Conservation (phyloP, 139 green algal genomes). For the Mychonastes homosphaera region DNA sequence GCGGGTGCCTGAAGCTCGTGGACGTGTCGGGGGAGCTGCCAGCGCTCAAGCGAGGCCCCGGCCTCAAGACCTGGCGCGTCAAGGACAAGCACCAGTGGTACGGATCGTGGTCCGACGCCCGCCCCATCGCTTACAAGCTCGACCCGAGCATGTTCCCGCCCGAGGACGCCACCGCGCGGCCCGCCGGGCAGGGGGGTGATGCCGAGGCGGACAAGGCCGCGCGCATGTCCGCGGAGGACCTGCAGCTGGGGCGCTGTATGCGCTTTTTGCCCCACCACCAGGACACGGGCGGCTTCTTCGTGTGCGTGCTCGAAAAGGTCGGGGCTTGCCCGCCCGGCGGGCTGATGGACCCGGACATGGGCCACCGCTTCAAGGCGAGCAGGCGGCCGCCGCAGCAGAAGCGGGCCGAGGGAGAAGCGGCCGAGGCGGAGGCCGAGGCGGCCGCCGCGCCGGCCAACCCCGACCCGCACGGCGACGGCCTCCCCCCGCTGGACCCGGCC, state of each 20-base stretch:
- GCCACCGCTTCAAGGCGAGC: slow-evolving; percentile 2
- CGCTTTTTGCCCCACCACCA: slow-evolving; percentile 89
- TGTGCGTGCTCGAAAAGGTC: slow-evolving; percentile 87
- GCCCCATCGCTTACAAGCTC: slow-evolving; percentile 37
- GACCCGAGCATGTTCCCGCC: slow-evolving; percentile 73
- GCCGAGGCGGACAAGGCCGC: too few species aligned
- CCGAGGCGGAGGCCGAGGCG: not conserved
- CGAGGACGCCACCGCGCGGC: slow-evolving; percentile 27
- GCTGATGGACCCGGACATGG: slow-evolving; percentile 9
- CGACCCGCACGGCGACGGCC: not conserved
- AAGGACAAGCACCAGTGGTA: slow-evolving; percentile 36
- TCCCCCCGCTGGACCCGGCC: slow-evolving; percentile 1
- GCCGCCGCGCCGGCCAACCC: not conserved
- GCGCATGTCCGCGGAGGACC: too few species aligned
- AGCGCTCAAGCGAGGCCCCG: slow-evolving; percentile 58
- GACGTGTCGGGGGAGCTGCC: slow-evolving; percentile 70
- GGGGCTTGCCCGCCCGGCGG: not conserved
- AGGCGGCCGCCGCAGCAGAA: not conserved
- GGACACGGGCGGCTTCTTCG: slow-evolving; percentile 97
- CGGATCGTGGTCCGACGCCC: slow-evolving; percentile 45
- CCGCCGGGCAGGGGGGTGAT: too few species aligned
- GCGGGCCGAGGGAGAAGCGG: slow-evolving; percentile 2
- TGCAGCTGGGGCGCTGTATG: slow-evolving; percentile 89
- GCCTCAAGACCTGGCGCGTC: slow-evolving; percentile 71
- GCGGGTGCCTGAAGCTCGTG: slow-evolving; percentile 68